Percentiles rank a stretch among this genome's conserved stretches.
Conservation (phyloP, 139 green algal genomes). For the Closterium sp. region DNA sequence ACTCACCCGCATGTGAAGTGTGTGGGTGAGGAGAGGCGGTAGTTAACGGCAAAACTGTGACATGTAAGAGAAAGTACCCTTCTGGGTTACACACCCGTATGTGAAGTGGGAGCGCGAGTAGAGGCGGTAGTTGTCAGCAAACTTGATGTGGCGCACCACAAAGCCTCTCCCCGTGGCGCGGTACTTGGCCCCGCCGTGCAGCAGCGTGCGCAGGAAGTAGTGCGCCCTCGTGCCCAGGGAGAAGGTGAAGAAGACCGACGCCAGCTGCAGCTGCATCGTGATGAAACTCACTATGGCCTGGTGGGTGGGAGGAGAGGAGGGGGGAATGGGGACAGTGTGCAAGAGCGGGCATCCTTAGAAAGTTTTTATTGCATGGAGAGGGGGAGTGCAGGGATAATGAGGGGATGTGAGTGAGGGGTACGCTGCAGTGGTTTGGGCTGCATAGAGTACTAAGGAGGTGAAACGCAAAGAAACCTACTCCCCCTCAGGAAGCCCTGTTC, state of each 20-base stretch:
- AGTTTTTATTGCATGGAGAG: too few species aligned
- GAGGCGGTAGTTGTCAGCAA: conserved; percentile 48
- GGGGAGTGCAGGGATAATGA: neutral
- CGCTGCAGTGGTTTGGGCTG: too few species aligned
- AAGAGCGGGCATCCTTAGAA: too few species aligned
- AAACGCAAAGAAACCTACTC: too few species aligned
- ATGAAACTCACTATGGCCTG: conserved; percentile 45
- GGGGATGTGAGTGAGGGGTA: too few species aligned
- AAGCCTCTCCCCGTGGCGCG: conserved; percentile 78
- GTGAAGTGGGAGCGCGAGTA: conserved; percentile 51
- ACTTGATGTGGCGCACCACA: conserved; percentile 63
- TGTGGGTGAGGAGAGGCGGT: conserved; percentile 43
- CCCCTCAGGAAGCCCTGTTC: conserved; percentile 37
- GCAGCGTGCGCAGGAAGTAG: conserved; percentile 65
- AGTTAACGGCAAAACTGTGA: conserved; percentile 55
- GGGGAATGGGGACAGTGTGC: too few species aligned
- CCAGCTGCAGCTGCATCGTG: conserved; percentile 48
- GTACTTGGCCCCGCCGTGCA: conserved; percentile 67
- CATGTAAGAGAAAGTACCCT: conserved; percentile 69
- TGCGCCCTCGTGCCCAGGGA: conserved; percentile 64
- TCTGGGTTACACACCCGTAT: conserved; percentile 18
- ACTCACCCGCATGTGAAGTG: conserved; percentile 46
- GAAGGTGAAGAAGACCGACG: conserved; percentile 57
- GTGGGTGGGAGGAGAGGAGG: neutral
- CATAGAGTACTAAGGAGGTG: too few species aligned